Evolutionary conservation across 352 stramenopile genomes (phyloP).

Genomic region (Phytopythium ostracodes): DNA sequence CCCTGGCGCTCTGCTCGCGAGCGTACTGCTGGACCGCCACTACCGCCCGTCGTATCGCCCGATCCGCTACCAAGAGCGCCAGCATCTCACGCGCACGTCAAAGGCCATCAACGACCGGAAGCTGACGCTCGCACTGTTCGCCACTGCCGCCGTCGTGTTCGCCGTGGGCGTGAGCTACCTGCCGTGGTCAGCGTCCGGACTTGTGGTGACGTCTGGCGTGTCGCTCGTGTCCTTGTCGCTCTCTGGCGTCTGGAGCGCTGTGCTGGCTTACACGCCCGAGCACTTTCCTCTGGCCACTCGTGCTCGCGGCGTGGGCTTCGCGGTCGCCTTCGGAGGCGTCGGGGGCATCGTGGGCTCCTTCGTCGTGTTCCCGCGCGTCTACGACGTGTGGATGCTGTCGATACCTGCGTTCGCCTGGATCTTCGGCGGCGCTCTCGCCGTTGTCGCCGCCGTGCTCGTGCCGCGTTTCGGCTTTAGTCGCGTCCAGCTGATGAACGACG

Average conservation of each 20-base stretch:
- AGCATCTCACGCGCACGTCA: not conserved
- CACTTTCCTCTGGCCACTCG: slow-evolving; percentile 12
- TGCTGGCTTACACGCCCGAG: slow-evolving; percentile 18
- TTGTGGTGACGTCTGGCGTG: slow-evolving; percentile 7
- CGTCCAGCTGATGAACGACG: not conserved
- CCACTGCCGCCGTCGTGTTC: slow-evolving; percentile 7
- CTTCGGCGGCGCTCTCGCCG: slow-evolving; percentile 16
- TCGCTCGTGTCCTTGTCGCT: slow-evolving; percentile 18
- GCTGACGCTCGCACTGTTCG: slow-evolving; percentile 15
- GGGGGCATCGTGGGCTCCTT: slow-evolving; percentile 15
- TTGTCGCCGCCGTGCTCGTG: slow-evolving; percentile 10
- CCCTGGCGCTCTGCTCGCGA: slow-evolving; percentile 17
- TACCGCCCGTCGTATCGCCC: not conserved
- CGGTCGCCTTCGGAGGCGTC: slow-evolving; percentile 19
- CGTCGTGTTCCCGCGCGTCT: slow-evolving; percentile 29
- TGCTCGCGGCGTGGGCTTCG: slow-evolving; percentile 22
- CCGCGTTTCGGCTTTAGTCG: slow-evolving; percentile 12
- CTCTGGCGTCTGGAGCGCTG: slow-evolving; percentile 18
- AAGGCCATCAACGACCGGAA: slow-evolving; percentile 9
- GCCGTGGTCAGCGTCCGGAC: slow-evolving; percentile 14
- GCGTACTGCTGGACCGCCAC: slow-evolving; percentile 12
- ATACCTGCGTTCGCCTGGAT: slow-evolving; percentile 22
- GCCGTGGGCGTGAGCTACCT: slow-evolving; percentile 15
- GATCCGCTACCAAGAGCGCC: not conserved
- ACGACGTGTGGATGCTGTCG: slow-evolving; percentile 29